These are phyloP conservation scores for Aureobasidium subglaciale DNA, from an alignment of 2,329 filamentous ascomycete species.

Conservation along the genomic window DNA sequence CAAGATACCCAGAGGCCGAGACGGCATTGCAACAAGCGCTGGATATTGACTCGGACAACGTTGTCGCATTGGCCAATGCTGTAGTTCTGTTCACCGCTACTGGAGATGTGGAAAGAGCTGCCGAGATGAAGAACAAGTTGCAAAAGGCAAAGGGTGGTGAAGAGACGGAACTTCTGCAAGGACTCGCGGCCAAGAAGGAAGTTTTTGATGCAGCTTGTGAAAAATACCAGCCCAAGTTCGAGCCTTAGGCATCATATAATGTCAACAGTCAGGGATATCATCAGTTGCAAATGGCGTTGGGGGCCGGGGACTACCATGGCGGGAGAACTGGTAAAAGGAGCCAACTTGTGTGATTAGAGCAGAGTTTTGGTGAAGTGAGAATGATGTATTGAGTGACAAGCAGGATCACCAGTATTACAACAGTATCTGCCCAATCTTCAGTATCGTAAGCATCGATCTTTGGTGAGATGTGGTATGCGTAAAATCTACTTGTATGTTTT, in stretches of 20 bases:
- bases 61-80: conserved; percentile 73
- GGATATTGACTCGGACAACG: conserved; percentile 62
- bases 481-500: too few relatives aligned
- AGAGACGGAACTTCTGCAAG: conserved; percentile 30
- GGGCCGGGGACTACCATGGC: too few relatives aligned
- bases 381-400: too few relatives aligned
- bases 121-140: conserved; percentile 48
- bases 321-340: too few relatives aligned
- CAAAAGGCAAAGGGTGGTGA: conserved; percentile 43
- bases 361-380: too few relatives aligned
- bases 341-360: too few relatives aligned
- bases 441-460: too few relatives aligned
- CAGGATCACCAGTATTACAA: too few relatives aligned
- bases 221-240: conserved; percentile 82
- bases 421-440: too few relatives aligned
- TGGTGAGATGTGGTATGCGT: too few relatives aligned
- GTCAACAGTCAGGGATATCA: too few relatives aligned
- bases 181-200: conserved; percentile 74
- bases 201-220: conserved; percentile 78
- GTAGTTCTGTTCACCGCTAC: conserved; percentile 71
- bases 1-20: conserved; percentile 81
- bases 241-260: conserved; percentile 39
- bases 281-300: too few relatives aligned
- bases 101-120: conserved; percentile 56
- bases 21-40: conserved; percentile 75